Percentiles rank a stretch among this genome's conserved stretches.
Conservation (phyloP, 257 asterid genomes). For the Solanum etuberosum region DNA sequence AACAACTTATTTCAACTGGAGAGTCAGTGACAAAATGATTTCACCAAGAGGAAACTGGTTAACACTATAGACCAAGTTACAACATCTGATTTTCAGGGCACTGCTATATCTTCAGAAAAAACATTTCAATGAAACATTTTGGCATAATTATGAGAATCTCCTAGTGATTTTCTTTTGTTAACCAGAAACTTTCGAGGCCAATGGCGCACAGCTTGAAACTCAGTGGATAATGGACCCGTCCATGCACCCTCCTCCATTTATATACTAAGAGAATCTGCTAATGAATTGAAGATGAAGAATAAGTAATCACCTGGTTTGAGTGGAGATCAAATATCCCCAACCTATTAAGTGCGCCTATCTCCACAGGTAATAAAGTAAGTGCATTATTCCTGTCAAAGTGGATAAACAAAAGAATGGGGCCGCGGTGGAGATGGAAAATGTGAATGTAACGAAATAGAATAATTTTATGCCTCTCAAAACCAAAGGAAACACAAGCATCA, state of each 20-base stretch:
- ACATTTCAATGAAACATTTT: neutral
- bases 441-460: neutral
- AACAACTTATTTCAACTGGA: neutral
- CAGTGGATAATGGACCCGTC: neutral
- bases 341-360: conserved; percentile 63
- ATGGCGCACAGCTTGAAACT: neutral
- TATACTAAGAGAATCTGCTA: neutral
- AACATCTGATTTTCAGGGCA: neutral
- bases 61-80: neutral
- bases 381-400: conserved; percentile 49
- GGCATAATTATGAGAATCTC: neutral
- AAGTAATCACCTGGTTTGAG: conserved; percentile 70
- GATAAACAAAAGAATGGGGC: conserved; percentile 6
- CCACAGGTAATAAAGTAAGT: conserved; percentile 62
- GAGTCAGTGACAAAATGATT: conserved; percentile 6
- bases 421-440: neutral
- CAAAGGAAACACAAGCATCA: neutral
- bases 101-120: neutral
- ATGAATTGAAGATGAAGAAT: conserved; percentile 1
- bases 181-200: neutral
- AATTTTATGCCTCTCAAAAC: neutral
- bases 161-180: neutral
- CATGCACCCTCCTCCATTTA: neutral
- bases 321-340: conserved; percentile 94
- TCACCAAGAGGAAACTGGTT: conserved; percentile 1